Base-by-base conservation (phyloP, 2,329 filamentous ascomycete species). In the Plenodomus tracheiphilus region DNA sequence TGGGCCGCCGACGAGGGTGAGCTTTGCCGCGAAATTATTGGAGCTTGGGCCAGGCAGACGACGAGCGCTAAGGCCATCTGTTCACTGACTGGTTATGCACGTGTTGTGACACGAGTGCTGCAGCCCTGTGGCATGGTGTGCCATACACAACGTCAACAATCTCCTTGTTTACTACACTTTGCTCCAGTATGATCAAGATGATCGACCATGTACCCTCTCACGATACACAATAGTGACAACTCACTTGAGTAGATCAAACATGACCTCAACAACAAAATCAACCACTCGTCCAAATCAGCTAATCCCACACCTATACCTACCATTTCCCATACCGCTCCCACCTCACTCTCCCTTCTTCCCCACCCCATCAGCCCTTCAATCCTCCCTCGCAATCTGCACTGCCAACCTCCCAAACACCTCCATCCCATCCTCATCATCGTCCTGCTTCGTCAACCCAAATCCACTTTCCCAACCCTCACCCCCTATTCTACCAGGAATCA, bases 11-110 rank as follows among this genome's bases (percentile, higher is more conserved):
- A 43, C 47, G 39, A 43, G 41, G 43, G 35, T 43, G 48, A 47
- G 43, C 43, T 51, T 39, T 41, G 43, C 39, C 48, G 48, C 43
- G 43, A 51, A 48, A 41, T 51, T 43, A 39, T 32, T 37, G 40
- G 37, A 48, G 49, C 49, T 43, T 45, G 49, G 45, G 30, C 49
- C 49, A 43, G 17, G 19, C 20, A 25, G 15, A 28, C 36, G 36
- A 16, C 34, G 15, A 4, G 28, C 28, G 28, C 28, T 15, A 32
- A 32, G 28, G 28, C 28, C 28, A 32, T 25, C 22, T 25, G 11
- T 32, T 32, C 28, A 32, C 28, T 32, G 28, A 7, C 28, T 32
- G 28, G 6, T 15, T 25, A 10, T 25, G 6, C 10, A 10, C 22
- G 22, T 25, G 22, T 25, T 25, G 22, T 6, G 6, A 25, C 10